Evolutionary conservation across 768 basidiomycete genomes (phyloP), one percentile per base, ranked within the genome.

Genomic region (Daedaleopsis nitida): DNA sequence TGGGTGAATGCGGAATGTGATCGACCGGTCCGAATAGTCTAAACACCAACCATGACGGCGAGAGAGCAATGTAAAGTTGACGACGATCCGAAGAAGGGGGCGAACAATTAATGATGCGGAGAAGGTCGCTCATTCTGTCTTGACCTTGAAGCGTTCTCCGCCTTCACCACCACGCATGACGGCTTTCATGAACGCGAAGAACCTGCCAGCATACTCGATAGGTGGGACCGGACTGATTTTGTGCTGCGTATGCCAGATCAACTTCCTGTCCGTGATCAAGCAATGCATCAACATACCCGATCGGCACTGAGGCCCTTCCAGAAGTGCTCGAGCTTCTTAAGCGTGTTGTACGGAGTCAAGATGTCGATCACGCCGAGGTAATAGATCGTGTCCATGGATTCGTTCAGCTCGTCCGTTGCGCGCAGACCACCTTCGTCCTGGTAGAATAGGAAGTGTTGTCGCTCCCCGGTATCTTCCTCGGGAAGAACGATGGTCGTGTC

Each of bases 341-440:
- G 66, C 19, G 73, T 66, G 19, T 80, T 84, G 73, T 93, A 99
- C 2, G 96, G 96, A 24, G 97, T 98, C 61, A 96, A 77, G 65
- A 98, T 98, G 74, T 99, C 97, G 69, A 99, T 99, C 56, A 99
- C 84, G 23, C 97, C 96, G 10, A 98, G 79, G 73, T 98, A 98
- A 74, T 96, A 97, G 57, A 97, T 89, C 50, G 85, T 85, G 65
- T 89, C 88, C 75, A 88, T 74, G 1, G 80, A 74, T 19, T 83
- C 80, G 72, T 98, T 96, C 10, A 74, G 75, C 68, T 98, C 96
- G 72, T 96, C 87, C 17, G 96, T 97, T 38, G 95, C 93, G 35
- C 90, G 83, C 47, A 96, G 71, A 0, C 97, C 97, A 13, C 95
- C 95, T 67, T 98, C 97, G 70, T 99, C 96, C 68, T 96, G 93